Evolutionary conservation across 305 asterid species (phyloP).

Genomic region (Ilex paraguariensis): DNA sequence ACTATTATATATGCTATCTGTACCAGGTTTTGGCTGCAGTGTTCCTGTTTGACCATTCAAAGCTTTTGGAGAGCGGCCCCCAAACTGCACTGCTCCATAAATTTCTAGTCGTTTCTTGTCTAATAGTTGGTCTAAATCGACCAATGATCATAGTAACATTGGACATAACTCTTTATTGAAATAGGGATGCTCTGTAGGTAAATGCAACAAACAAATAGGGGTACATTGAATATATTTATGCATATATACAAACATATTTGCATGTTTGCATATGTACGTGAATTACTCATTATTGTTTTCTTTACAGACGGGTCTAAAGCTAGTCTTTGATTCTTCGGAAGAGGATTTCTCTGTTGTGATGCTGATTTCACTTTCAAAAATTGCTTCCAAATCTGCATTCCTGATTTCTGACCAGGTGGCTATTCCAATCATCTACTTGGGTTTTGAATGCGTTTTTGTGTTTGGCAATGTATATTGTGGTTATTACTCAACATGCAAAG

Average conservation of each 20-base stretch:
- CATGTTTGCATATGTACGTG: too few relatives aligned
- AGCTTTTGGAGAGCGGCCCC: conserved; percentile 83
- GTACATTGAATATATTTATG: too few relatives aligned
- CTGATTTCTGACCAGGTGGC: conserved; percentile 65
- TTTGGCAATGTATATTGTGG: too few relatives aligned
- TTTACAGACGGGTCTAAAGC: conserved; percentile 64
- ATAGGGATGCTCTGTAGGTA: too few relatives aligned
- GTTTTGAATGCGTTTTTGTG: too few relatives aligned
- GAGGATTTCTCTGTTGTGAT: conserved; percentile 59
- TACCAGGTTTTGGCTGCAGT: conserved; percentile 43
- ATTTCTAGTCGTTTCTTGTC: conserved; percentile 54
- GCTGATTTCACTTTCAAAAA: conserved; percentile 80
- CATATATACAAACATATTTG: too few relatives aligned
- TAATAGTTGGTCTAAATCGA: conserved; percentile 41
- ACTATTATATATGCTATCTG: conserved; percentile 53
- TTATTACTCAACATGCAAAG: too few relatives aligned
- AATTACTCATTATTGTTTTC: background rate
- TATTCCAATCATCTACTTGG: conserved; percentile 12
- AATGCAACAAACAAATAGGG: too few relatives aligned
- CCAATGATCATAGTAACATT: too few relatives aligned
- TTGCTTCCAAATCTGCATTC: conserved; percentile 76
- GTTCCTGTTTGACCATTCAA: conserved; percentile 30
- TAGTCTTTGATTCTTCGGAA: conserved; percentile 60
- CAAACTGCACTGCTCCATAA: conserved; percentile 63
- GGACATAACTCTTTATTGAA: too few relatives aligned